A percentile compares a stretch with the other conserved stretches of the same genome.
Evolutionary conservation across 1,284 basidiomycete genomes (phyloP).

Genomic region (Microbotryum scabiosae): DNA sequence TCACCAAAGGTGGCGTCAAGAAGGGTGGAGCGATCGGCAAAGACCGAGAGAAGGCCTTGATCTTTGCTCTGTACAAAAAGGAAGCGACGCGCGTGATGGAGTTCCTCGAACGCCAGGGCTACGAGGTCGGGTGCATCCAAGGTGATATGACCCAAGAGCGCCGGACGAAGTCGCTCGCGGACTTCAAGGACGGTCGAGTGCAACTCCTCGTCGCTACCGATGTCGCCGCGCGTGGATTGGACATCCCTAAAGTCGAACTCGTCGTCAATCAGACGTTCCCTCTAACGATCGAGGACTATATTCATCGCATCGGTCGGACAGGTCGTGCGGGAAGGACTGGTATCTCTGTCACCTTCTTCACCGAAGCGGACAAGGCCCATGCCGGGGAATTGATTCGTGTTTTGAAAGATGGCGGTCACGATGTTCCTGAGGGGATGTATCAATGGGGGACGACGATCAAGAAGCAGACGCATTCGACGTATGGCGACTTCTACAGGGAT

Average conservation of each 20-base stretch:
- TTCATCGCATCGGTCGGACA: constrained; percentile 94
- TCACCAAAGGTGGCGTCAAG: constrained; percentile 35
- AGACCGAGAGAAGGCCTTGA: constrained; percentile 62
- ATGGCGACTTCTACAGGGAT: constrained; percentile 69
- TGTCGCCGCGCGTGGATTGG: constrained; percentile 90
- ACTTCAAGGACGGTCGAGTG: constrained; percentile 78
- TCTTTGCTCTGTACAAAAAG: constrained; percentile 97
- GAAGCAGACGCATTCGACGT: constrained; percentile 55
- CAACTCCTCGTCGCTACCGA: constrained; percentile 91
- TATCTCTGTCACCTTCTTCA: constrained; percentile 92
- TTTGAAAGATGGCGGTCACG: constrained; percentile 73
- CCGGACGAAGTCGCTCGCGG: constrained; percentile 75
- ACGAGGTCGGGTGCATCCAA: constrained; percentile 71
- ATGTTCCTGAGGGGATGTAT: constrained; percentile 61
- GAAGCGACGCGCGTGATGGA: constrained; percentile 84
- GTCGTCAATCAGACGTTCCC: constrained; percentile 88
- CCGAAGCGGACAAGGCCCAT: constrained; percentile 42
- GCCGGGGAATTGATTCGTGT: constrained; percentile 92
- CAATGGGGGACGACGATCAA: constrained; percentile 96
- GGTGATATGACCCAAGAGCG: constrained; percentile 86
- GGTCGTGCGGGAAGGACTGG: constrained; percentile 86
- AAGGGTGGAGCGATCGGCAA: constrained; percentile 38
- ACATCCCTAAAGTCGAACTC: constrained; percentile 90
- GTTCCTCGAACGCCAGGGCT: constrained; percentile 68
- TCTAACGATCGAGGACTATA: constrained; percentile 73